A percentile compares a stretch with the other conserved stretches of the same genome.
phyloP scores from a whole-genome alignment of 176 grass and related monocot genomes.

The barley (Hordeum vulgare) region DNA sequence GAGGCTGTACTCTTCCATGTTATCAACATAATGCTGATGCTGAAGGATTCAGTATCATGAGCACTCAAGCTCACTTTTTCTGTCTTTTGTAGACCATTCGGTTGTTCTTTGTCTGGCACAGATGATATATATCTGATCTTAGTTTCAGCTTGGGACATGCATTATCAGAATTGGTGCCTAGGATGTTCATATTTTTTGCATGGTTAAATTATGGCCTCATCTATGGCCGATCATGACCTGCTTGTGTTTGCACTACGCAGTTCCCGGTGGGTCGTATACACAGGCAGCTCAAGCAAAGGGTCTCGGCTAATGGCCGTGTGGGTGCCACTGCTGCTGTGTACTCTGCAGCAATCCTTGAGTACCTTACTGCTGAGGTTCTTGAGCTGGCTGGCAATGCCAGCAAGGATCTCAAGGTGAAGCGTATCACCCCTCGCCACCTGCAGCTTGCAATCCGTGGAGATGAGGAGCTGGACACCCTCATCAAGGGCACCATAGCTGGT shows the following conservation, averaged over 20 bases:
- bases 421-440: slow-evolving; percentile 35
- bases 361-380: slow-evolving; percentile 38
- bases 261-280: slow-evolving; percentile 41
- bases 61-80: background rate
- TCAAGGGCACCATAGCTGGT: slow-evolving; percentile 42
- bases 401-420: slow-evolving; percentile 47
- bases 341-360: slow-evolving; percentile 35
- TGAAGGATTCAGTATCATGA: background rate
- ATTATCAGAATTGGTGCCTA: background rate
- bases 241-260: background rate
- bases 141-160: background rate
- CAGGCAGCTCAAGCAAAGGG: slow-evolving; percentile 34
- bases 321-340: slow-evolving; percentile 33
- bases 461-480: slow-evolving; percentile 41
- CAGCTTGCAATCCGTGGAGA: slow-evolving; percentile 33
- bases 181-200: background rate
- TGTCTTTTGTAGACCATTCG: background rate
- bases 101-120: no score
- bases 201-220: background rate
- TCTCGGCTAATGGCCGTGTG: slow-evolving; percentile 24
- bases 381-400: slow-evolving; percentile 35
- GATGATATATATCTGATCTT: background rate
- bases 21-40: no score
- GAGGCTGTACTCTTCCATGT: no score
- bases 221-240: background rate